Evolutionary conservation across 164 flowering plant species (phyloP).

Genomic region (Vitis vinifera): ASM3070453v1 NC_081809.1:4693001-4693500

Average conservation of each 20-base stretch:
- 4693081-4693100: neutral
- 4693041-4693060: conserved; percentile 75
- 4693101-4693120: too few species aligned
- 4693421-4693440: neutral
- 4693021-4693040: conserved; percentile 53
- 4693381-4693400: neutral
- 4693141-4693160: conserved; percentile 8
- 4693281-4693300: neutral
- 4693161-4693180: conserved; percentile 10
- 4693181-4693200: conserved; percentile 16
- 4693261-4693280: neutral
- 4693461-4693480: too few species aligned
- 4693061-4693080: conserved; percentile 46
- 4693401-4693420: neutral
- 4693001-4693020: neutral
- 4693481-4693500: too few species aligned
- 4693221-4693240: too few species aligned
- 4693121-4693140: neutral
- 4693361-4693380: conserved; percentile 3
- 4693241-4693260: too few species aligned
- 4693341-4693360: conserved; percentile 7
- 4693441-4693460: too few species aligned
- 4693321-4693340: neutral
- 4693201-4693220: too few species aligned
- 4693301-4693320: conserved; percentile 2